These are phyloP conservation scores for Trifolium fragiferum DNA, from an alignment of 306 rosid species.

Conservation along the genomic window DNA sequence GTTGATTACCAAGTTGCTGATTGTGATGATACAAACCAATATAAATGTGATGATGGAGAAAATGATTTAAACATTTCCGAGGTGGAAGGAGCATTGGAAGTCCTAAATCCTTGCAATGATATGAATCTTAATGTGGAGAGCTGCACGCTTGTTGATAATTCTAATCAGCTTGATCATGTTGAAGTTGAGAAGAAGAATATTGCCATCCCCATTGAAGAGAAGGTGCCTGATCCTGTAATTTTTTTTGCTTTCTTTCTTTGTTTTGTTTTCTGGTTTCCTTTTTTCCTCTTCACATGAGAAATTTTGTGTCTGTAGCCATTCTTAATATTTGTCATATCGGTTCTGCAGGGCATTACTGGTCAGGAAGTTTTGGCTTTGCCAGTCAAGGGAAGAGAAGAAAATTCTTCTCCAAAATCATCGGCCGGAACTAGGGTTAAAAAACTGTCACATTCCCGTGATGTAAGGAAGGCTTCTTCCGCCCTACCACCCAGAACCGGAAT, in stretches of 20 bases:
- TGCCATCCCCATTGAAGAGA: slow-evolving; percentile 39
- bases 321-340: slow-evolving; percentile 31
- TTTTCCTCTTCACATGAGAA: slow-evolving; percentile 11
- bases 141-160: slow-evolving; percentile 34
- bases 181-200: slow-evolving; percentile 45
- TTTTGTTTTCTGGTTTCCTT: slow-evolving; percentile 35
- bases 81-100: slow-evolving; percentile 47
- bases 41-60: slow-evolving; percentile 40
- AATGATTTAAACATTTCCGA: slow-evolving; percentile 39
- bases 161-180: slow-evolving; percentile 44
- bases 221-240: slow-evolving; percentile 45
- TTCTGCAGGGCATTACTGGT: slow-evolving; percentile 52
- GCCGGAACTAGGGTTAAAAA: slow-evolving; percentile 42
- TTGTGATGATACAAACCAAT: slow-evolving; percentile 32
- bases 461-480: slow-evolving; percentile 39
- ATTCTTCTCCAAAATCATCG: slow-evolving; percentile 49
- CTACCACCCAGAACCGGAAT: slow-evolving; percentile 30
- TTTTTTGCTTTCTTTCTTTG: slow-evolving; percentile 23
- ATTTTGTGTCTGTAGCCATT: slow-evolving; percentile 11
- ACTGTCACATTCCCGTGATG: slow-evolving; percentile 40
- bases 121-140: slow-evolving; percentile 32
- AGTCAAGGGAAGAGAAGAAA: slow-evolving; percentile 45
- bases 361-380: slow-evolving; percentile 49
- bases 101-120: slow-evolving; percentile 35
- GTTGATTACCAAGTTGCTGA: slow-evolving; percentile 37